These are phyloP conservation scores for Boletus pseudopeckii DNA, from an alignment of 768 basidiomycete species.

Conservation along the genomic window DNA sequence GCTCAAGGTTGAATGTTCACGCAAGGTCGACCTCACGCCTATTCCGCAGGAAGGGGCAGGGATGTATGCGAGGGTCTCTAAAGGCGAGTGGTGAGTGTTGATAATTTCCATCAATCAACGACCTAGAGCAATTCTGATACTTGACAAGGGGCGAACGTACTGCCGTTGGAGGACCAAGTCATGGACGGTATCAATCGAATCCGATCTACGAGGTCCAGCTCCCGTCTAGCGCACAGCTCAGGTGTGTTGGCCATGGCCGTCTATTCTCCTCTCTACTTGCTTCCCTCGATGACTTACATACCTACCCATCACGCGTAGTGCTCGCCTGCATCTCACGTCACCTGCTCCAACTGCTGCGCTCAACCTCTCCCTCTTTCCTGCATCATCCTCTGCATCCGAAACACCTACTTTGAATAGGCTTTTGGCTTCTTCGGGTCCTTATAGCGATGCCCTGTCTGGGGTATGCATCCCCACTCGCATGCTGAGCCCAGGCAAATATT, in stretches of 20 bases:
- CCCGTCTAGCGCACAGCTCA: slow-evolving; percentile 49
- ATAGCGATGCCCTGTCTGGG: slow-evolving; percentile 71
- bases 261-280: slow-evolving; percentile 25
- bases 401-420: slow-evolving; percentile 34
- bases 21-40: slow-evolving; percentile 54
- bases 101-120: background rate
- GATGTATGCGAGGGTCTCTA: slow-evolving; percentile 70
- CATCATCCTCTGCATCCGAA: slow-evolving; percentile 12
- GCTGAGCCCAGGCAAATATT: slow-evolving; percentile 61
- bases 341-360: slow-evolving; percentile 43
- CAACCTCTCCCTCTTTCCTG: slow-evolving; percentile 58
- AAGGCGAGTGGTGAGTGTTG: slow-evolving; percentile 69
- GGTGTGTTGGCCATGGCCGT: slow-evolving; percentile 38
- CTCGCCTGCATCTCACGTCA: slow-evolving; percentile 62
- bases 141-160: slow-evolving; percentile 48
- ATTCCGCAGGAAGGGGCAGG: slow-evolving; percentile 89
- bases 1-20: slow-evolving; percentile 60
- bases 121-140: background rate
- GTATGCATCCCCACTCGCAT: slow-evolving; percentile 55
- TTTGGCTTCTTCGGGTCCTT: slow-evolving; percentile 73
- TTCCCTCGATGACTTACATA: background rate
- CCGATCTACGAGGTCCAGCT: slow-evolving; percentile 65
- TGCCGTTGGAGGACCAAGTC: slow-evolving; percentile 70
- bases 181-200: slow-evolving; percentile 60
- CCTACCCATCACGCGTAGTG: slow-evolving; percentile 35